phyloP scores from a whole-genome alignment of 257 asterid genomes.

The Sherardia arvensis region DNA sequence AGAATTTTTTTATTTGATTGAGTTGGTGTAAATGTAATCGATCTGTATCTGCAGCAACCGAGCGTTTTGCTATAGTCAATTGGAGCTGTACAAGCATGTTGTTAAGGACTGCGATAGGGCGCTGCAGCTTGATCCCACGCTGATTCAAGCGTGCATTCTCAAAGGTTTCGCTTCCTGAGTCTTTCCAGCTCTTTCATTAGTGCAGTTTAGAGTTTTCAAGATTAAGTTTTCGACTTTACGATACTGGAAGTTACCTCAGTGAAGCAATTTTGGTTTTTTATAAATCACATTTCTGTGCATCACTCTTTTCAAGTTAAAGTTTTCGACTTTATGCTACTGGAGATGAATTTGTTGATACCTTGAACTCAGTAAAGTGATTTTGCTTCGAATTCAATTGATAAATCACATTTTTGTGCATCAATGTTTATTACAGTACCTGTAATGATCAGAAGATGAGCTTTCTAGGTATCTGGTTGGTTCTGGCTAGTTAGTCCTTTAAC shows the following conservation, averaged over 20 bases:
- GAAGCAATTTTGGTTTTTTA: neutral
- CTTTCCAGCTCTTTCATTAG: neutral
- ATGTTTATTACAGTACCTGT: neutral
- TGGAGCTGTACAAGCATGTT: slow-evolving; percentile 95
- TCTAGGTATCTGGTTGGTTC: neutral
- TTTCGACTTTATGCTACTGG: neutral
- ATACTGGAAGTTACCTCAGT: neutral
- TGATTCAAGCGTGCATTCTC: slow-evolving; percentile 70
- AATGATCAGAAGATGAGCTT: neutral
- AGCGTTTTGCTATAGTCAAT: slow-evolving; percentile 90
- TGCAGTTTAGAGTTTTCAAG: neutral
- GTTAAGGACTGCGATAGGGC: slow-evolving; percentile 91
- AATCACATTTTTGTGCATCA: neutral
- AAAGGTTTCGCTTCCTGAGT: slow-evolving; percentile 44
- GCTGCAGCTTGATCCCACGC: slow-evolving; percentile 74
- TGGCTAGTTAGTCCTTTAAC: neutral
- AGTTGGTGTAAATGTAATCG: slow-evolving; percentile 16
- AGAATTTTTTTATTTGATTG: neutral
- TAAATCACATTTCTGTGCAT: neutral
- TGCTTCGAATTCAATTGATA: neutral
- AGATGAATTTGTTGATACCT: too few relatives aligned
- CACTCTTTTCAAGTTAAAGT: neutral
- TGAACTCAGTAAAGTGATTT: neutral
- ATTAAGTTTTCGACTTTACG: neutral
- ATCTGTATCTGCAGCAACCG: slow-evolving; percentile 52